Percentiles rank a stretch among this genome's conserved stretches.
phyloP scores from a whole-genome alignment of 2,329 filamentous ascomycete species.

The Atkinsonella hypoxylon region DNA sequence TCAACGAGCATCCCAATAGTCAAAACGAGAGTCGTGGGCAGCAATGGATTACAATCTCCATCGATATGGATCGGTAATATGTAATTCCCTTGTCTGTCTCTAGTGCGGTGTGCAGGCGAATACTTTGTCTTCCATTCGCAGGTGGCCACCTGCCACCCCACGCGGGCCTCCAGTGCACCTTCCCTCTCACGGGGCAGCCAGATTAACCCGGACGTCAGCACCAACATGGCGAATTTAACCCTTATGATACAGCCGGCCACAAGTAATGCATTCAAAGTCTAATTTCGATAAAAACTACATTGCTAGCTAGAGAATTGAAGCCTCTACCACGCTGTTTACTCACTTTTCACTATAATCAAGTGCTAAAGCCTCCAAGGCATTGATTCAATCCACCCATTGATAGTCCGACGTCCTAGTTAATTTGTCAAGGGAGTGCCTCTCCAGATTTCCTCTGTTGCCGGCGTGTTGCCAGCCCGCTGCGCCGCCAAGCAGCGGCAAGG shows the following conservation, averaged over 20 bases:
- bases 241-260: too few relatives aligned
- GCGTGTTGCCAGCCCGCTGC: slow-evolving; percentile 2
- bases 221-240: too few relatives aligned
- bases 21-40: background rate
- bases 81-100: background rate
- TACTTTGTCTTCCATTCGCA: background rate
- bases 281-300: too few relatives aligned
- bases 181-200: background rate
- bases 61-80: background rate
- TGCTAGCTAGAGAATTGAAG: too few relatives aligned
- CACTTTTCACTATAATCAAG: too few relatives aligned
- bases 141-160: background rate
- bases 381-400: too few relatives aligned
- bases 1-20: background rate
- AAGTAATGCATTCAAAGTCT: too few relatives aligned
- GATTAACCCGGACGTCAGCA: too few relatives aligned
- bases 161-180: slow-evolving; percentile 3
- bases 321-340: too few relatives aligned
- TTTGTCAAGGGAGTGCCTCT: too few relatives aligned
- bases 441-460: background rate
- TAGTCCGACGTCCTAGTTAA: too few relatives aligned
- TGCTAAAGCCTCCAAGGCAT: too few relatives aligned
- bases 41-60: background rate
- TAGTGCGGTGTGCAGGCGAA: background rate
- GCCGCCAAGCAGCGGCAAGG: background rate